These are phyloP conservation scores for Malania oleifera DNA, from an alignment of 164 flowering plant genomes.

Conservation along the genomic window DNA sequence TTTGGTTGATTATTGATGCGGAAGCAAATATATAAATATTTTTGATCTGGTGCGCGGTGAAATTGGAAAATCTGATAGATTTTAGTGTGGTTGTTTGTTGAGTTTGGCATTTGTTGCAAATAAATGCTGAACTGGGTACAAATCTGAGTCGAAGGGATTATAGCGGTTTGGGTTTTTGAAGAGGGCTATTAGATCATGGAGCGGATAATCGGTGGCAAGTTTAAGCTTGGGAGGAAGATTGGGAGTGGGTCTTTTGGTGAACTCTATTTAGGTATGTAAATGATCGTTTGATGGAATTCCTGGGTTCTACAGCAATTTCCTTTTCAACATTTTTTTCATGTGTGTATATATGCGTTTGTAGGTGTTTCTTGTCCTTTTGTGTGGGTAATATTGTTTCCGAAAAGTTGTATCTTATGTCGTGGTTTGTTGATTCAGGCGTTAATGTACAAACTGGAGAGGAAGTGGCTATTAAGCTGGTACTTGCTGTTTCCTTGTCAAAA, in stretches of 20 bases:
- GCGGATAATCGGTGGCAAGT: constrained; percentile 47
- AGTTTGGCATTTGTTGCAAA: background rate
- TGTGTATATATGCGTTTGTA: constrained; percentile 2
- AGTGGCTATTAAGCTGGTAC: constrained; percentile 60
- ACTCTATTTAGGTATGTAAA: constrained; percentile 42
- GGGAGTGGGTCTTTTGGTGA: constrained; percentile 58
- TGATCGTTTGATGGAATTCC: background rate
- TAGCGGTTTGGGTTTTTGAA: background rate
- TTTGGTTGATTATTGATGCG: background rate
- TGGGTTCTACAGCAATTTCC: background rate
- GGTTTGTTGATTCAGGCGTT: constrained; percentile 31
- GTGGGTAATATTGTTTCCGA: background rate
- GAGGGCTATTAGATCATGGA: constrained; percentile 40
- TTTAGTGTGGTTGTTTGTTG: constrained; percentile 15
- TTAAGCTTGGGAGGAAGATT: constrained; percentile 44
- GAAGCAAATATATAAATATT: too few species aligned
- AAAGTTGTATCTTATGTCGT: constrained; percentile 1
- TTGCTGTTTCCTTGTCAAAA: constrained; percentile 9
- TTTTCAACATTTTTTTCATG: constrained; percentile 1
- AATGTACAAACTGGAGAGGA: constrained; percentile 66
- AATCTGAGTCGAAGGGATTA: constrained; percentile 4
- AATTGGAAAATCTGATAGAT: constrained; percentile 9
- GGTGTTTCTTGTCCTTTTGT: constrained; percentile 3
- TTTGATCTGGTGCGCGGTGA: background rate
- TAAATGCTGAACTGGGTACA: background rate